Conservation (phyloP, 2,329 filamentous ascomycete genomes). For the Amauroascus verrucosus region DNA sequence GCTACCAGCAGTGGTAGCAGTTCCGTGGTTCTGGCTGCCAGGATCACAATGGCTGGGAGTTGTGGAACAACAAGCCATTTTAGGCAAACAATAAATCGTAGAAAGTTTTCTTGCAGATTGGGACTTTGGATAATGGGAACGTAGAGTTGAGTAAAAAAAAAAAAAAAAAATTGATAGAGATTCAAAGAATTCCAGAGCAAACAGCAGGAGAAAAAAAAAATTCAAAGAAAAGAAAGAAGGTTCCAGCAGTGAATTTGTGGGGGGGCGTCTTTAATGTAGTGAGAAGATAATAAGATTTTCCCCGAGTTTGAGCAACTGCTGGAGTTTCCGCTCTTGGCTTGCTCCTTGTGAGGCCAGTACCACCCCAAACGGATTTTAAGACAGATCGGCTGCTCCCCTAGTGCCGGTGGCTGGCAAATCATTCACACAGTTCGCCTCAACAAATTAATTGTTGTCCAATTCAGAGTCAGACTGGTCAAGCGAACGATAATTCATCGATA, state of each 20-base stretch:
- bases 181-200: not conserved
- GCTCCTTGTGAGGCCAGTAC: not conserved
- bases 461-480: too few species aligned
- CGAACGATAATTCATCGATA: too few species aligned
- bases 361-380: not conserved
- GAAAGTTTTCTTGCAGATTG: not conserved
- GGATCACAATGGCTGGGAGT: conserved; percentile 31
- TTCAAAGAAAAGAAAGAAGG: not conserved
- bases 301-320: conserved; percentile 1
- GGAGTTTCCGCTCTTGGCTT: not conserved
- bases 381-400: not conserved
- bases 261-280: not conserved
- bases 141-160: not conserved
- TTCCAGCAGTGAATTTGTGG: not conserved
- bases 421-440: not conserved
- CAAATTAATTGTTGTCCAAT: not conserved
- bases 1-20: not conserved
- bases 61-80: conserved; percentile 70
- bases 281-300: not conserved
- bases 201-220: not conserved
- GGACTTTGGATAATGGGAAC: not conserved
- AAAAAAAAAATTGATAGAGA: not conserved
- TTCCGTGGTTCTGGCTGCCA: not conserved
- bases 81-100: not conserved
- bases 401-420: conserved; percentile 1